These are phyloP conservation scores for Serendipita sp. DNA, from an alignment of 768 basidiomycete species.

Conservation along the genomic window DNA sequence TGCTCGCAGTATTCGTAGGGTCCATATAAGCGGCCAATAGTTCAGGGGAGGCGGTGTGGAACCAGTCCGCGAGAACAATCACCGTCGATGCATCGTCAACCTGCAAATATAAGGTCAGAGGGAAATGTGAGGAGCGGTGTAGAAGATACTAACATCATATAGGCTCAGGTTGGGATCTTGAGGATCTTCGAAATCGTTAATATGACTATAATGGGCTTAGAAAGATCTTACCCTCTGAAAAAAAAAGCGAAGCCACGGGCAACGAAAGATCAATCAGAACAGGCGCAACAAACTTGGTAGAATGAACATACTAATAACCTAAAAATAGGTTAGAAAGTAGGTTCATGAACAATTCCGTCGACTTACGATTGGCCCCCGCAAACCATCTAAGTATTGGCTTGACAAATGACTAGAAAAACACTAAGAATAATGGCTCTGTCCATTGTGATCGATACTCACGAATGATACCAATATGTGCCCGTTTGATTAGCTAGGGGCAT, in stretches of 20 bases:
- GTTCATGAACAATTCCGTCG: neutral
- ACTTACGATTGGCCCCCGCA: neutral
- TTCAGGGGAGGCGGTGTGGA: conserved; percentile 15
- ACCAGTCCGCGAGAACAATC: conserved; percentile 26
- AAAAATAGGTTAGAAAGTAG: neutral
- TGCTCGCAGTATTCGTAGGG: neutral
- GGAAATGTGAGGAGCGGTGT: neutral
- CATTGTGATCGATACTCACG: neutral
- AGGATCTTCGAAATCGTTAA: neutral
- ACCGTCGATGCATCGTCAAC: conserved; percentile 20
- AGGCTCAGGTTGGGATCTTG: conserved; percentile 6
- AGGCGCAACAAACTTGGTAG: neutral
- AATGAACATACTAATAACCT: conserved; percentile 1
- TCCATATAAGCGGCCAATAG: conserved; percentile 12
- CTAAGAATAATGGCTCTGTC: too few species aligned
- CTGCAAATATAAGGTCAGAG: neutral
- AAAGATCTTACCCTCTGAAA: conserved; percentile 31
- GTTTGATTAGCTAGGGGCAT: neutral
- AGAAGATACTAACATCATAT: conserved; percentile 20
- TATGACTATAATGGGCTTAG: neutral
- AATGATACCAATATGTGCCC: conserved; percentile 10
- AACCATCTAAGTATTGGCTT: neutral
- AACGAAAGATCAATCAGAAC: conserved; percentile 11
- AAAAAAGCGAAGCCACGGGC: neutral
- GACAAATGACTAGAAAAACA: neutral